Evolutionary conservation across 257 asterid species (phyloP).

Genomic region (Mentha longifolia): DNA sequence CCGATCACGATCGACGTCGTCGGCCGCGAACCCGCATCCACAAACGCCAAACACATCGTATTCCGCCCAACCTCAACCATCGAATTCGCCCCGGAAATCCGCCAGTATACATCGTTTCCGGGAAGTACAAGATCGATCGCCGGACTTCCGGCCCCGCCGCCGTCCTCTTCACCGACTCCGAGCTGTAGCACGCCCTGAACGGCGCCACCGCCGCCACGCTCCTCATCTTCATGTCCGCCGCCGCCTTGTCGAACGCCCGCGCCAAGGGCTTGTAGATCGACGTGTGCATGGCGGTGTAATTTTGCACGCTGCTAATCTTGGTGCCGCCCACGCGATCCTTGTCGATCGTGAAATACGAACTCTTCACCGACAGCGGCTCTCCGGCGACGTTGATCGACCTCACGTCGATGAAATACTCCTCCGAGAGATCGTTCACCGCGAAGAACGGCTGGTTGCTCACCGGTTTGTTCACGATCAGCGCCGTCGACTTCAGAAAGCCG

Average conservation of each 20-base stretch:
- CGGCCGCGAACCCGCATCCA: slow-evolving; percentile 55
- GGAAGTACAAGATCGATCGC: slow-evolving; percentile 53
- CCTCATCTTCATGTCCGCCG: slow-evolving; percentile 40
- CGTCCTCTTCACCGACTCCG: slow-evolving; percentile 33
- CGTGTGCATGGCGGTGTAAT: slow-evolving; percentile 44
- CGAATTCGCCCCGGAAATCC: slow-evolving; percentile 48
- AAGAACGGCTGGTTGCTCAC: too few relatives aligned
- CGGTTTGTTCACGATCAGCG: too few relatives aligned
- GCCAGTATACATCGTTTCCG: slow-evolving; percentile 48
- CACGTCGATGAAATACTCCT: too few relatives aligned
- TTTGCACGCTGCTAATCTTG: slow-evolving; percentile 41
- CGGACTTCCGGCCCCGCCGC: slow-evolving; percentile 49
- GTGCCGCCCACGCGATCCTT: slow-evolving; percentile 54
- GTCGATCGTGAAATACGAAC: slow-evolving; percentile 15
- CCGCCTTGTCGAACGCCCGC: slow-evolving; percentile 49
- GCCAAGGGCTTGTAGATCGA: slow-evolving; percentile 50
- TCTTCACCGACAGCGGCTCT: too few relatives aligned
- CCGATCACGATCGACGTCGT: slow-evolving; percentile 58
- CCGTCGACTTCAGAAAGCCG: too few relatives aligned
- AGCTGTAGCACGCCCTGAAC: slow-evolving; percentile 54
- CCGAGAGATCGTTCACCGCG: too few relatives aligned
- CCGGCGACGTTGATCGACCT: too few relatives aligned
- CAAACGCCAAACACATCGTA: slow-evolving; percentile 55
- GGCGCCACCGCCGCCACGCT: slow-evolving; percentile 54
- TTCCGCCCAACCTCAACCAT: slow-evolving; percentile 56